phyloP scores from a whole-genome alignment of 2,329 filamentous ascomycete species.

The Coniochaeta hoffmannii region DNA sequence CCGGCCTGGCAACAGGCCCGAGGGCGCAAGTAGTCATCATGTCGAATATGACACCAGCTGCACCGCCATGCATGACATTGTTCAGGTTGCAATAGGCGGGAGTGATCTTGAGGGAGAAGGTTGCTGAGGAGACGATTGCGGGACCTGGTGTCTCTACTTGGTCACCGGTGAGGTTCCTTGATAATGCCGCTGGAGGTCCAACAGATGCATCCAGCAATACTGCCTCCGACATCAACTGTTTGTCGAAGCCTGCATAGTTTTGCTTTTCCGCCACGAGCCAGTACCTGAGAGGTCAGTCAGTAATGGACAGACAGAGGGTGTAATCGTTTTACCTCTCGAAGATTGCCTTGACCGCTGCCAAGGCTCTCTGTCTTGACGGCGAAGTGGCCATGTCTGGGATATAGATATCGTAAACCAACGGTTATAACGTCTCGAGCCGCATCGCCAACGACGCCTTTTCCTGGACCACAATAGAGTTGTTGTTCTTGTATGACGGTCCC shows the following conservation, averaged over 20 bases:
- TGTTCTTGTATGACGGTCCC: not conserved
- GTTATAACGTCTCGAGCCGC: too few species aligned
- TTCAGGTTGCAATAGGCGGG: constrained; percentile 35
- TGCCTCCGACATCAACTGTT: constrained; percentile 12
- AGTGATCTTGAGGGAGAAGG: constrained; percentile 35
- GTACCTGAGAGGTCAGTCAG: constrained; percentile 10
- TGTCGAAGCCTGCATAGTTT: constrained; percentile 13
- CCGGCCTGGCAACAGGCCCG: constrained; percentile 36
- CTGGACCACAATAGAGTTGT: not conserved
- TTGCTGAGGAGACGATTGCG: constrained; percentile 21
- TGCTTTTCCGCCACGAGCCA: constrained; percentile 8
- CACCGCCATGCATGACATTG: constrained; percentile 44
- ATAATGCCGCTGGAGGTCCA: constrained; percentile 8
- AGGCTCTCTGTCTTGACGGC: constrained; percentile 4
- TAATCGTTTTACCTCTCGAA: constrained; percentile 7
- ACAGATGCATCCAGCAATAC: constrained; percentile 21
- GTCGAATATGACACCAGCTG: constrained; percentile 46
- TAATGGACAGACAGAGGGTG: not conserved
- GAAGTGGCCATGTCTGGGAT: not conserved
- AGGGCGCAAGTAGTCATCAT: constrained; percentile 43
- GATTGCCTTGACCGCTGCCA: constrained; percentile 8
- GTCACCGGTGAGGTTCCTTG: not conserved
- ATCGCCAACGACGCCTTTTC: too few species aligned
- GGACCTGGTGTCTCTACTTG: constrained; percentile 1
- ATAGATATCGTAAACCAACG: too few species aligned